Evolutionary conservation across 768 basidiomycete genomes (phyloP), one percentile per base, ranked within the genome.

Genomic region (Mycena haematopus): DNA sequence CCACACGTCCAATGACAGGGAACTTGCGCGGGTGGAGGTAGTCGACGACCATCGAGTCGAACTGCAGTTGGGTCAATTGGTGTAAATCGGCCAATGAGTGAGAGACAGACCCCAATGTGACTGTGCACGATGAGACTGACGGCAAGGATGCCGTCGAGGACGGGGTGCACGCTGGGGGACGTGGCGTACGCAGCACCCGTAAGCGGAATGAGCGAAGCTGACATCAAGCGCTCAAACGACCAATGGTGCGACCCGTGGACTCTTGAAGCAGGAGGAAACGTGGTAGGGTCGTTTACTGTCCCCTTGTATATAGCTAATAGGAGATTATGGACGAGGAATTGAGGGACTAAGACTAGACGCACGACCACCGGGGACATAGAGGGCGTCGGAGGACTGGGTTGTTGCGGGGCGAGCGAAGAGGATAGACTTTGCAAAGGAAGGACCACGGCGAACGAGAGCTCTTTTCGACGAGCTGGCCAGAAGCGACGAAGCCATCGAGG

Each of bases 11-110:
- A 61, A 95, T 54, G 46, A 87, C 67, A n/a, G 95, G 93, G 82
- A 91, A 97, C 77, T 99, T 99, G 76, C 96, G 92, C 25, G 84
- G 79, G 78, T 98, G 95, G 49, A 99, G 72, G 77, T 99, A 99
- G 81, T 99, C 97, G 52, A 90, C 87, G 46, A 96, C 59, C 59
- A 86, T 75, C 11, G 82, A 72, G 71, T 95, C 91, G 66, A 95
- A 94, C 91, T 95, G 15, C 11, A 42, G 1, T 6, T 42, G 45
- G 27, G 29, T 56, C 36, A 56, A 44, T 38, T 42, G 19, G 36
- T 42, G n/a, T 42, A 5, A 8, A n/a, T 15, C 36, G 36, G 36
- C 9, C 9, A 36, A 15, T 6, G 6, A n/a, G n/a, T 15, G 38
- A 56, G 27, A 22, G 3, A 86, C 88, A 44, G 70, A 93, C 96